Evolutionary conservation across 176 grass and related monocot genomes (phyloP).

Genomic region (Aechmea fasciata): DNA sequence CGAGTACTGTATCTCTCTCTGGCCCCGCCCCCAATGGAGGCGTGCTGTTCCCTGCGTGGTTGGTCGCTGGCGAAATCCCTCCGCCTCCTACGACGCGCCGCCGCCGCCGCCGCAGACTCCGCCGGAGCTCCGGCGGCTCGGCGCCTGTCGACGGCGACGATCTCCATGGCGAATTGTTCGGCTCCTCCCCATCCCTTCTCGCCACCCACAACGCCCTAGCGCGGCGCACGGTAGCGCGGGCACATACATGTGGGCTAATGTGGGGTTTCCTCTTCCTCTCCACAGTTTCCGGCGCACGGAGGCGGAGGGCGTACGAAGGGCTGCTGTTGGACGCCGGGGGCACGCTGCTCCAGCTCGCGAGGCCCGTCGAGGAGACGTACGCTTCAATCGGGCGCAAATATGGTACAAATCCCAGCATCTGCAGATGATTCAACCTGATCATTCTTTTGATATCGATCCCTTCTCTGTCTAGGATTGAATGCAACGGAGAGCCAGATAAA

Average conservation of each 20-base stretch:
- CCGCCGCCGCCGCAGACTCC: neutral
- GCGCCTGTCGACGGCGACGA: constrained; percentile 1
- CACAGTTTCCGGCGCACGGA: constrained; percentile 12
- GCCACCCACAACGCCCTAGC: too few relatives aligned
- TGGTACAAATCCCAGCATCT: constrained; percentile 36
- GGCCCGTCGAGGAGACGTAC: constrained; percentile 59
- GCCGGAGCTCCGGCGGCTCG: neutral
- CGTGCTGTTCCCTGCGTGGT: constrained; percentile 7
- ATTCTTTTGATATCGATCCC: neutral
- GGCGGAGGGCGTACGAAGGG: constrained; percentile 32
- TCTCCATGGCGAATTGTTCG: neutral
- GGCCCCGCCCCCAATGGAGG: constrained; percentile 25
- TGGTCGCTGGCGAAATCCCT: constrained; percentile 7
- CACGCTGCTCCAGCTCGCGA: constrained; percentile 68
- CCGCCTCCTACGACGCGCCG: neutral
- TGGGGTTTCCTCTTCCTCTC: neutral
- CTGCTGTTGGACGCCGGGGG: constrained; percentile 74
- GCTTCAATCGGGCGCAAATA: constrained; percentile 59
- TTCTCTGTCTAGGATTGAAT: constrained; percentile 32
- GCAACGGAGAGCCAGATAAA: constrained; percentile 38
- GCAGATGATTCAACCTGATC: neutral
- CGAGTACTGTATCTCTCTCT: neutral
- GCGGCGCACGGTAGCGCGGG: too few relatives aligned
- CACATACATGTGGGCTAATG: neutral
- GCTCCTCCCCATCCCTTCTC: neutral